A percentile compares a stretch with the other conserved stretches of the same genome.
phyloP scores from a whole-genome alignment of 2,329 filamentous ascomycete genomes.

The Sodiomyces alkalinus region DNA sequence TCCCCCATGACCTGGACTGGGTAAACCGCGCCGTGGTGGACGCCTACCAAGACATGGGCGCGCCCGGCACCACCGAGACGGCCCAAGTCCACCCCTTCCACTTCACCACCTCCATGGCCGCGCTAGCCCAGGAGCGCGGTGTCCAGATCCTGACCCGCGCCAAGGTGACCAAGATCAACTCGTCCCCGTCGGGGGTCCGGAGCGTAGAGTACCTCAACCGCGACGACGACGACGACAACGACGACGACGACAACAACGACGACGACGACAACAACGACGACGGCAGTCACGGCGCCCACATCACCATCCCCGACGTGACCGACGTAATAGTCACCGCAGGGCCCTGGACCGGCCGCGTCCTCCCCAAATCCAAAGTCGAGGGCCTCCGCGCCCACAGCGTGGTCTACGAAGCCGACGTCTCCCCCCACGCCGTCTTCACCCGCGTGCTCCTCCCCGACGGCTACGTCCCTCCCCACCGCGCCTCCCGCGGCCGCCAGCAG shows the following conservation, averaged over 20 bases:
- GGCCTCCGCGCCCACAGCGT: conserved; percentile 50
- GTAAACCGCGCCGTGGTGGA: conserved; percentile 51
- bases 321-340: conserved; percentile 42
- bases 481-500: conserved; percentile 28
- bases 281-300: conserved; percentile 12
- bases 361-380: conserved; percentile 42
- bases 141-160: conserved; percentile 52
- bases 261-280: conserved; percentile 19
- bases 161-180: conserved; percentile 51
- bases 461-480: conserved; percentile 39
- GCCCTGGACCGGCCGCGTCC: conserved; percentile 46
- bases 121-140: conserved; percentile 55
- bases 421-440: conserved; percentile 71
- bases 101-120: conserved; percentile 75
- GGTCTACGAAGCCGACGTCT: conserved; percentile 48
- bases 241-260: conserved; percentile 36
- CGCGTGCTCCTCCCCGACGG: conserved; percentile 59
- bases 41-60: conserved; percentile 70
- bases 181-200: conserved; percentile 34
- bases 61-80: conserved; percentile 52
- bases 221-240: conserved; percentile 15
- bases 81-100: conserved; percentile 88
- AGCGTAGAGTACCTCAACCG: conserved; percentile 46
- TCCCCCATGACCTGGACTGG: conserved; percentile 78
- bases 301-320: conserved; percentile 27